phyloP scores from a whole-genome alignment of 768 basidiomycete genomes.

The Cyathus striatus region DNA sequence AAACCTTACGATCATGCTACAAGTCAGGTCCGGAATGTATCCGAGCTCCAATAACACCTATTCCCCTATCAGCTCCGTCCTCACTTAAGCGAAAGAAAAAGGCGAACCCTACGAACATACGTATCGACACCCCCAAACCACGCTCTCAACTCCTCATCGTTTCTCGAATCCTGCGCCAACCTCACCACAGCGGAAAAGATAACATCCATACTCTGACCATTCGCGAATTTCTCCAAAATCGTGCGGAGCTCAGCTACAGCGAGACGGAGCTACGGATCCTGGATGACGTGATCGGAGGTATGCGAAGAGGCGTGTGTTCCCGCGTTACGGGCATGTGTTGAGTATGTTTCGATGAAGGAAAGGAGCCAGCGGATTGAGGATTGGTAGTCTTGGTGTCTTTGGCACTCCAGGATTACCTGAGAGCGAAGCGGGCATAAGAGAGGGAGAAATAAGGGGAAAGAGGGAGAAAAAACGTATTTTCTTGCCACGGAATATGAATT shows the following conservation, averaged over 20 bases:
- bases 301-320: conserved; percentile 1
- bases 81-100: background rate
- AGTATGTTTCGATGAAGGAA: conserved; percentile 57
- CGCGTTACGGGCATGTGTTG: conserved; percentile 35
- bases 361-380: conserved; percentile 72
- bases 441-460: background rate
- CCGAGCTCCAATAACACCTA: conserved; percentile 76
- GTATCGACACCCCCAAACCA: conserved; percentile 67
- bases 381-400: conserved; percentile 89
- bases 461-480: conserved; percentile 47
- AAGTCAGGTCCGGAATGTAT: conserved; percentile 78
- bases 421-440: background rate
- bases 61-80: background rate
- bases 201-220: conserved; percentile 57
- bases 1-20: too few species aligned
- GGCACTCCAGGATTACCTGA: conserved; percentile 88
- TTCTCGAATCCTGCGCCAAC: conserved; percentile 67
- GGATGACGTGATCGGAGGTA: background rate
- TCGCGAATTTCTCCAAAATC: conserved; percentile 89
- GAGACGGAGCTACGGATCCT: conserved; percentile 53
- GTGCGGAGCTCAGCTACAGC: conserved; percentile 65
- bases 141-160: conserved; percentile 66
- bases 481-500: conserved; percentile 90
- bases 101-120: conserved; percentile 57
- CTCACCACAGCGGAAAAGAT: conserved; percentile 68